These are phyloP conservation scores for Lineolata rhizophorae DNA, from an alignment of 495 filamentous ascomycete species.

Conservation along the genomic window DNA sequence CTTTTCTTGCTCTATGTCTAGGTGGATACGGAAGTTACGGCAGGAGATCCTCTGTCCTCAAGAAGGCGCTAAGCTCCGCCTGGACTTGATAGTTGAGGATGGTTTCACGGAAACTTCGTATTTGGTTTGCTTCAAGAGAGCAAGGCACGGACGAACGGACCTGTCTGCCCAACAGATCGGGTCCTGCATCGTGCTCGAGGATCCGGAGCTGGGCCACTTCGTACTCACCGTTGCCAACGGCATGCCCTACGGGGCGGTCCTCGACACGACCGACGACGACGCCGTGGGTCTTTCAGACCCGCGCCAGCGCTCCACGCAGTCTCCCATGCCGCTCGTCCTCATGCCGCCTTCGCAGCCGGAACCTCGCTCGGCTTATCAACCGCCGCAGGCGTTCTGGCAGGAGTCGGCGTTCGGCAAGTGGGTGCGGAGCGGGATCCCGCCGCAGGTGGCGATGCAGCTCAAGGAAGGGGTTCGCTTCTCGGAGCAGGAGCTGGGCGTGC, in stretches of 20 bases:
- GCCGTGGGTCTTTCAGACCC: constrained; percentile 11
- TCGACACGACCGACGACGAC: constrained; percentile 39
- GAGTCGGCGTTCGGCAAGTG: constrained; percentile 35
- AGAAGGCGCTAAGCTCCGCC: too few species aligned
- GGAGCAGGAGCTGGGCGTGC: constrained; percentile 47
- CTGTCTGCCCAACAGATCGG: too few species aligned
- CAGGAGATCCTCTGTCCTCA: too few species aligned
- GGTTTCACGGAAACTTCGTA: too few species aligned
- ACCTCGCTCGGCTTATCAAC: constrained; percentile 44
- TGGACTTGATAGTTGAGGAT: too few species aligned
- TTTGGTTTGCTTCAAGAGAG: too few species aligned
- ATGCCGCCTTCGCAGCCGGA: constrained; percentile 21
- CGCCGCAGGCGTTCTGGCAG: constrained; percentile 39
- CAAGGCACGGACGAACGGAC: too few species aligned
- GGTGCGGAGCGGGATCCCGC: constrained; percentile 34
- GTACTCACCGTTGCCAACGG: constrained; percentile 46
- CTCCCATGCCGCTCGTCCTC: constrained; percentile 18
- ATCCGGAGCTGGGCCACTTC: constrained; percentile 59
- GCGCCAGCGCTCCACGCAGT: too few species aligned
- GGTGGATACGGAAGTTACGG: too few species aligned
- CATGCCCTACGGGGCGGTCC: constrained; percentile 38
- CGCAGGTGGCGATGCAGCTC: constrained; percentile 32
- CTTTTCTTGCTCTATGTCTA: constrained; percentile 44
- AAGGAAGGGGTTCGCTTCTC: constrained; percentile 56
- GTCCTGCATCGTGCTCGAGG: constrained; percentile 42